These are phyloP conservation scores for Cylindrotheca closterium DNA, from an alignment of 108 stramenopile species.

Conservation along the genomic window DNA sequence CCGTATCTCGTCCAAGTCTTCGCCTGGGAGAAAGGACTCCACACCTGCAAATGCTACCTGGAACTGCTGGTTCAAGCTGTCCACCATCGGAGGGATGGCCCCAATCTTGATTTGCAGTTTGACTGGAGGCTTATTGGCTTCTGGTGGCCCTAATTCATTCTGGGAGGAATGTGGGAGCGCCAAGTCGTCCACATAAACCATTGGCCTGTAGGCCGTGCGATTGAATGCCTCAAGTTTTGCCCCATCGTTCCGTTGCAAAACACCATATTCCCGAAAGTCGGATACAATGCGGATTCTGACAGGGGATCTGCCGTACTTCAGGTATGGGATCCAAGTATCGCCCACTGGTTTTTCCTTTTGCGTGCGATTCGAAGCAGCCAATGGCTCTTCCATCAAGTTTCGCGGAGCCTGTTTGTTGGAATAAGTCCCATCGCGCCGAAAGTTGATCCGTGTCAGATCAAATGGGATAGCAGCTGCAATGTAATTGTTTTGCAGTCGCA, in stretches of 20 bases:
- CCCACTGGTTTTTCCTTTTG: conserved; percentile 2
- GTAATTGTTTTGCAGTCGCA: not conserved
- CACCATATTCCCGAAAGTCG: conserved; percentile 32
- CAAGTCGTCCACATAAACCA: conserved; percentile 45
- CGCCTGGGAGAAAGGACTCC: conserved; percentile 7
- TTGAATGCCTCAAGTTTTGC: conserved; percentile 21
- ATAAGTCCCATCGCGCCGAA: conserved; percentile 5
- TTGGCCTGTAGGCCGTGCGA: conserved; percentile 30
- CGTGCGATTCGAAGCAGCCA: conserved; percentile 1
- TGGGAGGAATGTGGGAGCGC: conserved; percentile 33
- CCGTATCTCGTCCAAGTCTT: conserved; percentile 53
- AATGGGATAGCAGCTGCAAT: conserved; percentile 14
- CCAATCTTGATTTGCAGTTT: conserved; percentile 31
- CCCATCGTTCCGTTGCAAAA: conserved; percentile 34
- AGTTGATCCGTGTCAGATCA: conserved; percentile 21
- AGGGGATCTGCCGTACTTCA: conserved; percentile 39
- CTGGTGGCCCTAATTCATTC: conserved; percentile 41
- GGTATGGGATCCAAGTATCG: conserved; percentile 32
- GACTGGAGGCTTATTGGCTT: conserved; percentile 38
- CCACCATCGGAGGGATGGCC: conserved; percentile 34
- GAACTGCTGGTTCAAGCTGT: conserved; percentile 35
- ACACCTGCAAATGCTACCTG: conserved; percentile 21
- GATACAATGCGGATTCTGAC: conserved; percentile 44
- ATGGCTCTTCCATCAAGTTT: conserved; percentile 17
- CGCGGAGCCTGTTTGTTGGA: not conserved